Conservation (phyloP, 768 basidiomycete genomes). For the Phylloporus scabripes region DNA sequence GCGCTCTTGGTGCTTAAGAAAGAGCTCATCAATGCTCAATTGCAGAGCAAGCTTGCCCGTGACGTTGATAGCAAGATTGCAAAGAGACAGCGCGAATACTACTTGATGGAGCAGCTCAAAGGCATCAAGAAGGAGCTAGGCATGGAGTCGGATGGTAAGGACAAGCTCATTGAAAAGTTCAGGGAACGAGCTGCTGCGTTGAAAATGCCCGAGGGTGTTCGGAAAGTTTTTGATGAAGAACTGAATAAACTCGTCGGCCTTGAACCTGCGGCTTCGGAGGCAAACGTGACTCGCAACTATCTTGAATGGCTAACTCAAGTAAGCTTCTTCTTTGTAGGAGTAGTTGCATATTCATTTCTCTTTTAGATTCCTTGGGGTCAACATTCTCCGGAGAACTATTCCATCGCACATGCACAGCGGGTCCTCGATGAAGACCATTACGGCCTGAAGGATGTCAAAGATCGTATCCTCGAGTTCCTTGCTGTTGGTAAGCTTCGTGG, state of each 20-base stretch:
- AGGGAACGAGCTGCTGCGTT: slow-evolving; percentile 73
- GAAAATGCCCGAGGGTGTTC: slow-evolving; percentile 85
- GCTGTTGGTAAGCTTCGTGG: slow-evolving; percentile 94
- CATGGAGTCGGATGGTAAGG: slow-evolving; percentile 93
- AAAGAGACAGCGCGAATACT: slow-evolving; percentile 91
- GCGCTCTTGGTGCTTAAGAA: slow-evolving; percentile 93
- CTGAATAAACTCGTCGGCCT: slow-evolving; percentile 83
- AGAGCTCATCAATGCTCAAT: slow-evolving; percentile 93
- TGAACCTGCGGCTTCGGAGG: slow-evolving; percentile 88
- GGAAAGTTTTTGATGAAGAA: slow-evolving; percentile 96
- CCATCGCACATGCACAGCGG: slow-evolving; percentile 70
- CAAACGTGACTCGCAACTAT: slow-evolving; percentile 92
- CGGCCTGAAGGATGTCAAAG: slow-evolving; percentile 86
- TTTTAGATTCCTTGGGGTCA: slow-evolving; percentile 93
- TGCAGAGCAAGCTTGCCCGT: slow-evolving; percentile 86
- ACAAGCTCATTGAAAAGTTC: slow-evolving; percentile 90
- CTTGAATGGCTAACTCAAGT: slow-evolving; percentile 89
- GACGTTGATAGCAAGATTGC: slow-evolving; percentile 95
- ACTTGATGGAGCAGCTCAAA: slow-evolving; percentile 94
- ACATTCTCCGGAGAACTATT: slow-evolving; percentile 90
- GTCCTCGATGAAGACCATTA: slow-evolving; percentile 96
- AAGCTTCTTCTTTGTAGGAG: slow-evolving; percentile 7
- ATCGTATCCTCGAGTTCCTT: slow-evolving; percentile 91
- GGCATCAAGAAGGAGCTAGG: slow-evolving; percentile 95
- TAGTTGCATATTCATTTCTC: neutral